Percentiles rank a stretch among this genome's conserved stretches.
phyloP scores from a whole-genome alignment of 1,139 yeast species.

The Kluyveromyces marxianus region DNA sequence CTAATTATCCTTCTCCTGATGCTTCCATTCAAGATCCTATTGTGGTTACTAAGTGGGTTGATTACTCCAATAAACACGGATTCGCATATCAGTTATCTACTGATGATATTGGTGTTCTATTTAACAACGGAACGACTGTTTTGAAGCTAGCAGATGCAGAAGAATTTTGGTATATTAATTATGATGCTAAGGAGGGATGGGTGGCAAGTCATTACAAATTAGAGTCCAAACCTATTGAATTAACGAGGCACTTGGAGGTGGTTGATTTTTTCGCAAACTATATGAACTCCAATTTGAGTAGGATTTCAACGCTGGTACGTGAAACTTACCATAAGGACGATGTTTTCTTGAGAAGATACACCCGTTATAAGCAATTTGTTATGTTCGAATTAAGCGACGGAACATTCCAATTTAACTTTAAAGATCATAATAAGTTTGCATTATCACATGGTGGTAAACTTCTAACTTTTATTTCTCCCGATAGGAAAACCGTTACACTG shows the following conservation, averaged over 20 bases:
- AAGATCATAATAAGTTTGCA: slow-evolving; percentile 87
- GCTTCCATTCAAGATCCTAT: slow-evolving; percentile 50
- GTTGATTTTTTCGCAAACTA: slow-evolving; percentile 78
- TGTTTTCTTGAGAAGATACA: slow-evolving; percentile 71
- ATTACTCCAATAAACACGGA: slow-evolving; percentile 92
- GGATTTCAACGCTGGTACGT: slow-evolving; percentile 49
- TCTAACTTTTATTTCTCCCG: slow-evolving; percentile 76
- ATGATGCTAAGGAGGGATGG: slow-evolving; percentile 65
- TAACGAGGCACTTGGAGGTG: slow-evolving; percentile 68
- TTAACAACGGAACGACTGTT: slow-evolving; percentile 76
- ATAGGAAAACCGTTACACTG: slow-evolving; percentile 63
- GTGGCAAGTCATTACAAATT: slow-evolving; percentile 56
- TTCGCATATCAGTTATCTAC: slow-evolving; percentile 88
- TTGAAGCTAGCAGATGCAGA: slow-evolving; percentile 59
- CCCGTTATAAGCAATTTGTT: slow-evolving; percentile 69
- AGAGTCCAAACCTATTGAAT: slow-evolving; percentile 49
- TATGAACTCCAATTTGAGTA: slow-evolving; percentile 74
- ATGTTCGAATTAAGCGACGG: slow-evolving; percentile 95
- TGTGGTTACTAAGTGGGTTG: slow-evolving; percentile 94
- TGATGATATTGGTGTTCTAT: slow-evolving; percentile 86
- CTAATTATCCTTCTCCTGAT: slow-evolving; percentile 28
- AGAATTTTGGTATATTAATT: slow-evolving; percentile 52
- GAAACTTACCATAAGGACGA: slow-evolving; percentile 45
- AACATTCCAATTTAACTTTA: slow-evolving; percentile 86
- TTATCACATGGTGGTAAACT: slow-evolving; percentile 68